Evolutionary conservation across 305 asterid genomes (phyloP).

Genomic region (Nicotiana rustica): DNA sequence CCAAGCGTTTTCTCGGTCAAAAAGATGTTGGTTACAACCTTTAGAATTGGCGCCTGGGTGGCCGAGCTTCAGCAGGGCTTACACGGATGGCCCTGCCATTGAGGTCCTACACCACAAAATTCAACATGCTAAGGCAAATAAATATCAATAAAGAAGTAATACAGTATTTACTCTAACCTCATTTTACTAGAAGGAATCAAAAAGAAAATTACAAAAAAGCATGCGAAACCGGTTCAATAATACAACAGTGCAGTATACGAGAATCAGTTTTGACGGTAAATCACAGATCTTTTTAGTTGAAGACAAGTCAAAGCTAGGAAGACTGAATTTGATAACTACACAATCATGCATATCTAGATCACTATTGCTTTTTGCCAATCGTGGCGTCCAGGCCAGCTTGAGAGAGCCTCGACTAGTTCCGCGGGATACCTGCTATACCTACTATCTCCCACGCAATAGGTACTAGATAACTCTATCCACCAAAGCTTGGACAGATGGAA

Average conservation of each 20-base stretch:
- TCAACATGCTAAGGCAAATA: neutral
- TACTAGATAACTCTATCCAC: too few relatives aligned
- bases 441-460: too few relatives aligned
- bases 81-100: constrained; percentile 82
- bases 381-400: too few relatives aligned
- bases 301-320: neutral
- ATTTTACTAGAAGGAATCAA: neutral
- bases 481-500: too few relatives aligned
- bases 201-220: constrained; percentile 16
- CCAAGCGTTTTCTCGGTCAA: constrained; percentile 23
- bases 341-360: neutral
- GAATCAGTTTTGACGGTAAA: neutral
- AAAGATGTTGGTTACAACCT: constrained; percentile 3
- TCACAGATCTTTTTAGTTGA: neutral
- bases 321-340: neutral
- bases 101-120: constrained; percentile 65
- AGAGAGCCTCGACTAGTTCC: too few relatives aligned
- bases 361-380: too few relatives aligned
- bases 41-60: constrained; percentile 58
- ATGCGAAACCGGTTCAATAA: neutral
- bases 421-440: too few relatives aligned
- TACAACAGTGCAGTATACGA: neutral
- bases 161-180: neutral
- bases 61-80: constrained; percentile 80
- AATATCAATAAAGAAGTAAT: neutral